A percentile compares a stretch with the other conserved stretches of the same genome.
These are phyloP conservation scores for Spathaspora boniae DNA, from an alignment of 805 yeast species.

Conservation along the genomic window DNA sequence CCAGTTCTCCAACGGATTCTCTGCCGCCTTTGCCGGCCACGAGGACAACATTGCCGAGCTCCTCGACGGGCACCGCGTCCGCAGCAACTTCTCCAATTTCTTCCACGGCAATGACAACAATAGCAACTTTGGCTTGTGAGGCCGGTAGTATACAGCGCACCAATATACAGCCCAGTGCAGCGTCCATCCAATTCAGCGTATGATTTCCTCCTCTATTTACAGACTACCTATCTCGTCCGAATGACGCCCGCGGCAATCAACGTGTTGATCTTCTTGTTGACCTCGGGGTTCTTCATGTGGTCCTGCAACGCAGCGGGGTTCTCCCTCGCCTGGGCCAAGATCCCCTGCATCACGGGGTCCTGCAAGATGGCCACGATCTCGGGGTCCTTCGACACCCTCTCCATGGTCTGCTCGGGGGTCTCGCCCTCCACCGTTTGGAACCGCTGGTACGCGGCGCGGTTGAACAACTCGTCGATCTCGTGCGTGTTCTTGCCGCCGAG, in stretches of 20 bases:
- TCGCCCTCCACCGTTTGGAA: constrained; percentile 82
- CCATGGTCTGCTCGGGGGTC: constrained; percentile 91
- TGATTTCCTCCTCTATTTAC: too few relatives aligned
- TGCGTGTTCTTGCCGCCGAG: constrained; percentile 54
- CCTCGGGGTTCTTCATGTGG: constrained; percentile 96
- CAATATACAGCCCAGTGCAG: constrained; percentile 1
- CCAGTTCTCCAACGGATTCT: too few relatives aligned
- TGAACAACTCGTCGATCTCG: constrained; percentile 80
- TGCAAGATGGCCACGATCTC: constrained; percentile 84
- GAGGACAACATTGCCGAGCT: too few relatives aligned
- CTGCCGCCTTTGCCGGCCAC: too few relatives aligned
- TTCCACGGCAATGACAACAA: too few relatives aligned
- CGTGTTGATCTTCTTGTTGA: constrained; percentile 79
- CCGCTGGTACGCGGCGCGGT: constrained; percentile 75
- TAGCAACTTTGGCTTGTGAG: too few relatives aligned
- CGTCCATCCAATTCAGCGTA: too few relatives aligned
- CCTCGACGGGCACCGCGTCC: too few relatives aligned
- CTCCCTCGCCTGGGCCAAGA: constrained; percentile 87
- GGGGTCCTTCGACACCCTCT: constrained; percentile 89
- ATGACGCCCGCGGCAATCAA: constrained; percentile 96
- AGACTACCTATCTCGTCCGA: constrained; percentile 62
- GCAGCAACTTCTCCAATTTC: too few relatives aligned
- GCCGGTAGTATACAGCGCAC: too few relatives aligned
- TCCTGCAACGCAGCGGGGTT: constrained; percentile 97
- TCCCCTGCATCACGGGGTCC: constrained; percentile 95